Percentiles rank a stretch among this genome's conserved stretches.
Conservation (phyloP, 2,329 filamentous ascomycete species). For the Xylaria sp. region DNA sequence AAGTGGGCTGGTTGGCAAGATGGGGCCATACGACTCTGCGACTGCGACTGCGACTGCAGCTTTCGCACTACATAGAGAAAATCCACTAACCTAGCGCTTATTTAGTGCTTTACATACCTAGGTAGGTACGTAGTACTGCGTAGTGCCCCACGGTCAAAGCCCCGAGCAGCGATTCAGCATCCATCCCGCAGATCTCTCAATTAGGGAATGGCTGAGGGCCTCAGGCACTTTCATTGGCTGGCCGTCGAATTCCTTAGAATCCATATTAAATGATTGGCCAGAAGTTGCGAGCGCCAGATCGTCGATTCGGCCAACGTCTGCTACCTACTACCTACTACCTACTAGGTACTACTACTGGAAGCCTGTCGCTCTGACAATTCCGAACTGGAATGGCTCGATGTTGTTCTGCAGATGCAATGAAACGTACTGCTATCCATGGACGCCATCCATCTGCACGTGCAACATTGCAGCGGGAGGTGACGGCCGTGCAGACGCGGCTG, state of each 20-base stretch:
- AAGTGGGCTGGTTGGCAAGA: background rate
- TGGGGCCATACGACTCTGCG: no score
- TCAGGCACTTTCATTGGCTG: constrained; percentile 13
- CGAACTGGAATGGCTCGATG: background rate
- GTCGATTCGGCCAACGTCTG: constrained; percentile 17
- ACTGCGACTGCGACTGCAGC: background rate
- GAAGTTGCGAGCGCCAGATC: constrained; percentile 18
- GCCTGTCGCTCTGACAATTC: background rate
- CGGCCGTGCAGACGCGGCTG: background rate
- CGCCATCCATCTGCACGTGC: background rate
- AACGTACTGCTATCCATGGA: background rate
- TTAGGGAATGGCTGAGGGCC: constrained; percentile 22
- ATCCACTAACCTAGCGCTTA: no score
- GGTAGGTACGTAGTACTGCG: no score
- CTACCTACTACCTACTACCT: no score
- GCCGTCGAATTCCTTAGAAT: constrained; percentile 12
- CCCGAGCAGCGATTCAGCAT: constrained; percentile 2
- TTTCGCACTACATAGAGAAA: background rate
- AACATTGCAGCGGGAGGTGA: background rate
- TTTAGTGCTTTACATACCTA: no score
- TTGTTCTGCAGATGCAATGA: background rate
- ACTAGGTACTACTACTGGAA: background rate
- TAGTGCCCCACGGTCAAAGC: background rate
- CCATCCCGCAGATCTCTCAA: constrained; percentile 10
- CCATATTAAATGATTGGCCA: constrained; percentile 26